Evolutionary conservation across 2,329 filamentous ascomycete genomes (phyloP).

Genomic region (Westerdykella sp.): DNA sequence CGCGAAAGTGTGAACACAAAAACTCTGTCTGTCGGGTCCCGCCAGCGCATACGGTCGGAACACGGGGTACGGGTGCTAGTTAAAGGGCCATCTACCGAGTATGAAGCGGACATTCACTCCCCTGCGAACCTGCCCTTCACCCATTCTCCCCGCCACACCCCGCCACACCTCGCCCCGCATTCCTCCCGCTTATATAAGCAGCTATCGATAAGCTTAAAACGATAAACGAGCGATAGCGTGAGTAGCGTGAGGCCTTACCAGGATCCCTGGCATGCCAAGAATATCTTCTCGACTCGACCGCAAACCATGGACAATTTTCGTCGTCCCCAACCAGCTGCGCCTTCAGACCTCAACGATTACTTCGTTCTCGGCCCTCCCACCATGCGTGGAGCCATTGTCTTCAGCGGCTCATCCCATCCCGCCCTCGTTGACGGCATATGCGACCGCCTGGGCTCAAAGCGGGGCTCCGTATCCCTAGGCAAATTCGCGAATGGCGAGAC

Average conservation of each 20-base stretch:
- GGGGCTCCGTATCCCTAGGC: slow-evolving; percentile 54
- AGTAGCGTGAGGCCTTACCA: no score
- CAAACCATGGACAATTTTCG: slow-evolving; percentile 20
- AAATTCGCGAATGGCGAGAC: slow-evolving; percentile 68
- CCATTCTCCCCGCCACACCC: no score
- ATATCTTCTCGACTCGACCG: slow-evolving; percentile 3
- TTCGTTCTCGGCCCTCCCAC: slow-evolving; percentile 34
- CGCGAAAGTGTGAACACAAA: no score
- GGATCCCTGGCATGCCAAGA: slow-evolving; percentile 1
- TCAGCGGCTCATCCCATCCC: slow-evolving; percentile 61
- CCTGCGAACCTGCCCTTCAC: background rate
- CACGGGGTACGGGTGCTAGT: no score
- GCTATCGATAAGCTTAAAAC: background rate
- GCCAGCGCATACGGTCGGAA: no score
- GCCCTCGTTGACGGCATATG: slow-evolving; percentile 59
- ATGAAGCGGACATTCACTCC: background rate
- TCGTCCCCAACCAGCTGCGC: slow-evolving; percentile 3
- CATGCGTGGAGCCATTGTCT: slow-evolving; percentile 63
- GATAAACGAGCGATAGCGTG: no score
- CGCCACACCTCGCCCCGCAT: no score
- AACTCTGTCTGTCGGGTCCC: no score
- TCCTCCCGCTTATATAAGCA: no score
- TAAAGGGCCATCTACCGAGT: no score
- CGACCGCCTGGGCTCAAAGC: slow-evolving; percentile 56
- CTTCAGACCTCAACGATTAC: slow-evolving; percentile 24